Base-by-base conservation (phyloP, 257 asterid genomes). In the Solanum medicagineum region DNA sequence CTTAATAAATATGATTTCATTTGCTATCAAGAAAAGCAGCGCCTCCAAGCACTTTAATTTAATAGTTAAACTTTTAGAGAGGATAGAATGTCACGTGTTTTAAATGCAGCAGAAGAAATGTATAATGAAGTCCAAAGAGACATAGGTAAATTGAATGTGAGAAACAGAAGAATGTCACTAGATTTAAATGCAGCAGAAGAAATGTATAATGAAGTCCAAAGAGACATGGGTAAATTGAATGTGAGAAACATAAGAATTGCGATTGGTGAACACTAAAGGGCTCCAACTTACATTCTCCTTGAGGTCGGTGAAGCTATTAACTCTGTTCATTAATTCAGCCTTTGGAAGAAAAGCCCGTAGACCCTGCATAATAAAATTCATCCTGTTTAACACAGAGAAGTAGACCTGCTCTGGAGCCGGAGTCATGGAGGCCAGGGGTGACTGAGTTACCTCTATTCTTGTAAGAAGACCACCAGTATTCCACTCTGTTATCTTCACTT, bases 391-490 rank as follows among this genome's bases (percentile, higher is more conserved):
- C 29, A 17, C 68, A 32, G 53, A 83, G 2, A 2, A 83, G 20
- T 45, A 47, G 60, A 63, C 40, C 85, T 63, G 56, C 56, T 36
- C 51, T 53, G 26, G 17, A n/a, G 20, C 54, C 22, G 17, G 0
- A 13, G 29, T 53, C 17, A 77, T 26, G 63, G 83, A 51, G 47
- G 47, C 8, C 53, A 40, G 63, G 44, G n/a, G 77, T 53, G 82
- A 12, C 83, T 40, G 55, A 53, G 36, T 84, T 51, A 96, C 98
- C 94, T 97, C 99, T 89, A 97, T 89, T 93, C 98, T 92, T 85
- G 98, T 94, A 85, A 97, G 92, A 81, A 97, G 97, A 79, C 99
- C 99, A 71, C 97, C 97, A 32, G 96, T 95, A 87, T 97, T 97
- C 99, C 99, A 97, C 90, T 97, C 98, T 0, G 94, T 92, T 87